Percentiles rank a stretch among this genome's conserved stretches.
Conservation (phyloP, 805 yeast species). For the Metschnikowia cubensis region DNA sequence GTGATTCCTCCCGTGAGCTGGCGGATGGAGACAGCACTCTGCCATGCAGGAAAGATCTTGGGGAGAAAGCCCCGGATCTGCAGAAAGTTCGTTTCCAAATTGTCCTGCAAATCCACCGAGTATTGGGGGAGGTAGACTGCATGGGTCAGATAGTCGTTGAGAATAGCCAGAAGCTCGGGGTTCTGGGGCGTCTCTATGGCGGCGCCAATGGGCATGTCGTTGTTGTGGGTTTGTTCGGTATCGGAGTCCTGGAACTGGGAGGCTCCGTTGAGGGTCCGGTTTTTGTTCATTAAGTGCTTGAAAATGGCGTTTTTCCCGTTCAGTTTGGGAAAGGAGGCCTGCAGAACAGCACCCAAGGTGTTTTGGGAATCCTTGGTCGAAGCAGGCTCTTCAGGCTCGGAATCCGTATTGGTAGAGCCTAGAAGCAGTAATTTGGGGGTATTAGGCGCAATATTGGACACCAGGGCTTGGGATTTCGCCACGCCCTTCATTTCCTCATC, state of each 20-base stretch:
- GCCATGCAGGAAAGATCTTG: conserved; percentile 46
- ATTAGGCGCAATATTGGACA: neutral
- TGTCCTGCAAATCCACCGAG: conserved; percentile 36
- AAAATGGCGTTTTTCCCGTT: neutral
- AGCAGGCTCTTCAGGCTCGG: neutral
- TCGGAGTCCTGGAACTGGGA: neutral
- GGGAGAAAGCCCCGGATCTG: conserved; percentile 38
- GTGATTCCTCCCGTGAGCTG: conserved; percentile 63
- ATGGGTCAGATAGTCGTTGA: conserved; percentile 37
- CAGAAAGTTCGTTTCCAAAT: conserved; percentile 28
- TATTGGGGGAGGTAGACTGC: conserved; percentile 48
- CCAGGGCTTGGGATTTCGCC: neutral
- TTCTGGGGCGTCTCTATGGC: neutral
- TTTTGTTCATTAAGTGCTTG: neutral
- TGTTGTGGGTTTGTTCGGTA: neutral
- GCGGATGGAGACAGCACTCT: conserved; percentile 30
- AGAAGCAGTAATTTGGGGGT: neutral
- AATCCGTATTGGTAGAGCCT: neutral
- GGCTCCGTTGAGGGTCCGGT: neutral
- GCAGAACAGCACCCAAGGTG: neutral
- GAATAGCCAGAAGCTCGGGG: conserved; percentile 11
- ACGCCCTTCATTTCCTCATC: neutral
- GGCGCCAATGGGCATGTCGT: conserved; percentile 4
- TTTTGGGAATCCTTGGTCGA: neutral
- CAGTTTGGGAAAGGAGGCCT: too few relatives aligned